Percentiles rank a stretch among this genome's conserved stretches.
phyloP scores from a whole-genome alignment of 176 grass and related monocot genomes.

The Hyparrhenia diplandra region DNA sequence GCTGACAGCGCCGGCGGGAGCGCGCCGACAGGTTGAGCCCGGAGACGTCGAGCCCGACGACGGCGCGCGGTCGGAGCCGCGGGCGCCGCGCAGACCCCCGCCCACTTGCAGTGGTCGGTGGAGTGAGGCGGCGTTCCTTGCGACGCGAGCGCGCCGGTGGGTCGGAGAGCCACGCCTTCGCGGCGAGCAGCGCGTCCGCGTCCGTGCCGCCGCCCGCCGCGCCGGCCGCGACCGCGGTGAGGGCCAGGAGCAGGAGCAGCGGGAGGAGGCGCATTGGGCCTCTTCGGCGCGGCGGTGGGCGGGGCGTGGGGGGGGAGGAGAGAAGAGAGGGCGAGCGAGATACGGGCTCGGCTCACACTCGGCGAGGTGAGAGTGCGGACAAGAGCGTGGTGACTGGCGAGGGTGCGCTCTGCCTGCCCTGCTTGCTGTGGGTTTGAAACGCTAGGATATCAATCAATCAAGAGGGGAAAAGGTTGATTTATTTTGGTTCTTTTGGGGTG shows the following conservation, averaged over 20 bases:
- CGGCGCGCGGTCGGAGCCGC: not conserved
- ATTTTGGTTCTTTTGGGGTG: constrained; percentile 16
- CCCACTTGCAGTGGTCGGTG: constrained; percentile 43
- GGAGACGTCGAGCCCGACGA: constrained; percentile 55
- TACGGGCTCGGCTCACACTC: constrained; percentile 11
- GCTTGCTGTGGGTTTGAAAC: not conserved
- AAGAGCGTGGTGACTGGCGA: not conserved
- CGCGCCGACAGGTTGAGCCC: constrained; percentile 60
- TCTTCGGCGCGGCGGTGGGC: not conserved
- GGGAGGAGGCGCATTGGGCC: constrained; percentile 27
- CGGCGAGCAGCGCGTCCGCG: constrained; percentile 52
- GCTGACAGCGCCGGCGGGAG: constrained; percentile 46
- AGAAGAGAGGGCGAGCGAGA: not conserved
- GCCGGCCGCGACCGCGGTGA: constrained; percentile 4
- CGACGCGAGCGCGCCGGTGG: constrained; percentile 48
- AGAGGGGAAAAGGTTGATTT: not conserved
- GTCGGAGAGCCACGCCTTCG: constrained; percentile 61
- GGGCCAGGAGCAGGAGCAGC: not conserved
- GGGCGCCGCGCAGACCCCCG: constrained; percentile 56
- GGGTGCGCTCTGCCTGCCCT: no score
- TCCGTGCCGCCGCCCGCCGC: constrained; percentile 24
- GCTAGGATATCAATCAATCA: not conserved
- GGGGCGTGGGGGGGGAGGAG: not conserved
- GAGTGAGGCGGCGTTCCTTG: constrained; percentile 35
- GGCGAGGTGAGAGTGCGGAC: constrained; percentile 34